These are phyloP conservation scores for Trypanosoma cruzi DNA, from an alignment of 208 protist species.

Conservation along the genomic window DNA sequence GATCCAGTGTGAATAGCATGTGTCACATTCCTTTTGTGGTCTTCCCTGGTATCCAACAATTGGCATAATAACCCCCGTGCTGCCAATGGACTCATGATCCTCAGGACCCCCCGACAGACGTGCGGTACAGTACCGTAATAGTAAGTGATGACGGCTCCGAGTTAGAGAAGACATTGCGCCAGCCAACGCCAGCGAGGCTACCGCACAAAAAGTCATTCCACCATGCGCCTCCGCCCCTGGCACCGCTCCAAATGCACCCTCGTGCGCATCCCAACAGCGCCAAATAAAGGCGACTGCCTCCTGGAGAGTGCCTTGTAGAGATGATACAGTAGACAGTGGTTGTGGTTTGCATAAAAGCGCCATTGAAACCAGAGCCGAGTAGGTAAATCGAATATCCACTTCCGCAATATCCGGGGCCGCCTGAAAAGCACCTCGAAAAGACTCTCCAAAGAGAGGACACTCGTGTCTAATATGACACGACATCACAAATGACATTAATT, in stretches of 20 bases:
- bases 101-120: constrained; percentile 8
- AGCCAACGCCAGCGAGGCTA: constrained; percentile 51
- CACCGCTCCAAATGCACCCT: constrained; percentile 58
- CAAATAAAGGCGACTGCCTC: constrained; percentile 32
- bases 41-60: constrained; percentile 36
- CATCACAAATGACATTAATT: constrained; percentile 13
- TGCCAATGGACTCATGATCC: neutral
- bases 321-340: constrained; percentile 1
- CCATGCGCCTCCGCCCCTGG: constrained; percentile 43
- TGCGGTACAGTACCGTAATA: constrained; percentile 20
- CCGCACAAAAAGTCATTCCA: constrained; percentile 86
- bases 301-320: neutral
- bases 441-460: neutral
- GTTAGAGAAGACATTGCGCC: constrained; percentile 19
- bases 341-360: constrained; percentile 16
- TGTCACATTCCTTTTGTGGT: constrained; percentile 40
- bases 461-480: constrained; percentile 18
- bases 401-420: constrained; percentile 15
- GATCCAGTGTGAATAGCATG: constrained; percentile 53
- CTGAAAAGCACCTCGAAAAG: constrained; percentile 21
- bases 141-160: constrained; percentile 14
- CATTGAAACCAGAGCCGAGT: constrained; percentile 27
- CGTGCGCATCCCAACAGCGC: constrained; percentile 41
- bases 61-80: neutral
- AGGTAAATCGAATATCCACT: constrained; percentile 29